Evolutionary conservation across 2,329 filamentous ascomycete species (phyloP), one percentile per base, ranked within the genome.

Genomic region (Penicillium sp.): DNA sequence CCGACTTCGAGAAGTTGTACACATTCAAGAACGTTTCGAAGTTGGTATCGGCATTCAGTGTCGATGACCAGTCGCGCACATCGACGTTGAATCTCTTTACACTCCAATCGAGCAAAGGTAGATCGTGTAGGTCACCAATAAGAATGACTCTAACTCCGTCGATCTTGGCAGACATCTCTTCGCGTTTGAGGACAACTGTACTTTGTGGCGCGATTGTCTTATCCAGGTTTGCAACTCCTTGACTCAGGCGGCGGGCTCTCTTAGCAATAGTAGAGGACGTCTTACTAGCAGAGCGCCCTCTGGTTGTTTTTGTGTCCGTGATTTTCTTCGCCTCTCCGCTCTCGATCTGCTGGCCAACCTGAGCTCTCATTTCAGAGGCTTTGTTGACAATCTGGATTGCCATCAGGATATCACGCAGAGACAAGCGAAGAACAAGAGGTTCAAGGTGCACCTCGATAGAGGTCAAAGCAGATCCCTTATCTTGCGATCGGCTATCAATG

Each of bases 1-100:
- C 91, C 0, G 94, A 99, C 74, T 99, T 99, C 15, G 94, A 94
- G 77, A 99, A 99, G 75, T 99, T 99, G 81, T 96, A 99, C 27
- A 99, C 89, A 69, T 97, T 99, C 67, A 95, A 85, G 74, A 96
- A 96, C 63, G 93, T 91, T 62, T 97, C 91, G 48, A 99, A 87
- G n/a, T 86, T 89, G 0, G 91, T 90, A 70, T 97, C 91, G 0
- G 91, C 93, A 68, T 88, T 92, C 74, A 99, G 82, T 23, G 88
- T 89, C 6, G 87, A 88, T 1, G 93, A 93, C 94, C 94, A 99
- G 71, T 99, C 91, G 64, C 89, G 86, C 4, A 95, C 90, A 46
- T 89, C 86, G 3, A 93, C 84, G 6, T 86, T 89, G 70, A 97
- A 97, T 54, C 88, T 87, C 76, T 96, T 96, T 67, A 99, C 86